Evolutionary conservation across 208 protist species (phyloP), one percentile per base, ranked within the genome.

Genomic region (Acanthamoeba healyi): DNA sequence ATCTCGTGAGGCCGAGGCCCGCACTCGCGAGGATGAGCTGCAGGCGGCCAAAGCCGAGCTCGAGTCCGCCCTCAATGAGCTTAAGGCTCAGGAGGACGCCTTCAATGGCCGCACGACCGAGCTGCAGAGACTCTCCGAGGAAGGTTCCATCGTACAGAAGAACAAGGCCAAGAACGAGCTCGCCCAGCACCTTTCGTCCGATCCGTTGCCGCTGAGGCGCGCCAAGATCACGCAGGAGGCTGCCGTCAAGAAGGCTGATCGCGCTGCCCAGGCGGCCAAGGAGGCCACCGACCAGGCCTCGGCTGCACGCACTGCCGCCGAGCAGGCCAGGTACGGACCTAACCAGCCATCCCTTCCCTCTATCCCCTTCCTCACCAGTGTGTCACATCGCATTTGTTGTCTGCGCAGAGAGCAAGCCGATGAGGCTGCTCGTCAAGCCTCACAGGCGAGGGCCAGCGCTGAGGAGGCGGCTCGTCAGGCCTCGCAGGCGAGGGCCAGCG

Each of bases 151-250:
- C 17, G 74, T 95, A 19, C 92, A 82, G 34, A 51, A 93, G 34
- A 72, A 84, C 46, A 84, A 93, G 44, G 94, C 94, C 58, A 95
- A 95, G 86, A 94, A 88, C 92, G 70, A 94, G 81, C 81, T 79
- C 24, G 61, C 86, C 44, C 58, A 94, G 61, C 67, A 87, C 38
- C 58, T 79, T 0, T 81, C 40, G 38, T 58, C 58, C 9, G 92
- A 79, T 65, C 67, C 72, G 24, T 67, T 89, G 5, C 91, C 91
- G 9, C 24, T 94, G 44, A 32, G 77, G 24, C 32, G 79, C 17
- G 77, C 72, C 79, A 84, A 89, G 70, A 94, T 74, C 32, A 92
- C 70, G 14, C 42, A 72, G 70, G 56, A 94, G 38, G 94, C 94
- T 24, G 89, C 94, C 56, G 79, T 95, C 88, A 95, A 90, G 84